phyloP scores from a whole-genome alignment of 228 moss, liverwort and hornwort genomes.

The Sphagnum fallax region DNA sequence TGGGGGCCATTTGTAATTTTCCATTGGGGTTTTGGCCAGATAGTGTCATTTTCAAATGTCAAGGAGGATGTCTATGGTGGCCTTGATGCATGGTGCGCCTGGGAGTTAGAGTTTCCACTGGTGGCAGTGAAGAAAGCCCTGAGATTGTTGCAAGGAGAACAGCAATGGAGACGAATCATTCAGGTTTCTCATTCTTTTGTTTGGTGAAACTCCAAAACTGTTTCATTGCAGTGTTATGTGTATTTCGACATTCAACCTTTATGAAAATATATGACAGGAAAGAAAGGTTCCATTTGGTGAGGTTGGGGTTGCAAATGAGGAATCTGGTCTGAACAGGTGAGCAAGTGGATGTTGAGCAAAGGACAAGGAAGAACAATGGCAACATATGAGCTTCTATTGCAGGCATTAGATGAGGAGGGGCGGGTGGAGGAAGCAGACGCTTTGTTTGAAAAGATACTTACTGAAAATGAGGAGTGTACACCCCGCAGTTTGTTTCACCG shows the following conservation, averaged over 20 bases:
- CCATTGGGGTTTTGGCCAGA: conserved; percentile 4
- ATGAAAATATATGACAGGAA: not conserved
- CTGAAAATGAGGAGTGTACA: conserved; percentile 62
- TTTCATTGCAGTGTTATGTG: not conserved
- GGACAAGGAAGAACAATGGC: conserved; percentile 88
- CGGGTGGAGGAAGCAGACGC: conserved; percentile 89
- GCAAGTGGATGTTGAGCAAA: conserved; percentile 97
- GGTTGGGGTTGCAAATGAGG: not conserved
- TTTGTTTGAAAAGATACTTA: conserved; percentile 67
- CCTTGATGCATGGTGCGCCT: conserved; percentile 82
- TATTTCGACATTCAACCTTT: not conserved
- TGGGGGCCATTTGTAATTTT: too few species aligned
- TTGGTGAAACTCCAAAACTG: not conserved
- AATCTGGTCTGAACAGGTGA: conserved; percentile 34
- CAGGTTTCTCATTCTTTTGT: conserved; percentile 33
- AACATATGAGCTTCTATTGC: conserved; percentile 57
- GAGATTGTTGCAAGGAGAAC: conserved; percentile 29
- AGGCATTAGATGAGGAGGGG: conserved; percentile 78
- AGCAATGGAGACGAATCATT: conserved; percentile 79
- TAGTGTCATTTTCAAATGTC: conserved; percentile 50
- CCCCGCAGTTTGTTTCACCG: conserved; percentile 77
- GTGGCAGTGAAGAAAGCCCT: conserved; percentile 85
- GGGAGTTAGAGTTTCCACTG: conserved; percentile 94
- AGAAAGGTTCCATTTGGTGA: not conserved
- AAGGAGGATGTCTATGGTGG: conserved; percentile 93